These are phyloP conservation scores for Tylopilus sp. DNA, from an alignment of 768 basidiomycete genomes.

Conservation along the genomic window DNA sequence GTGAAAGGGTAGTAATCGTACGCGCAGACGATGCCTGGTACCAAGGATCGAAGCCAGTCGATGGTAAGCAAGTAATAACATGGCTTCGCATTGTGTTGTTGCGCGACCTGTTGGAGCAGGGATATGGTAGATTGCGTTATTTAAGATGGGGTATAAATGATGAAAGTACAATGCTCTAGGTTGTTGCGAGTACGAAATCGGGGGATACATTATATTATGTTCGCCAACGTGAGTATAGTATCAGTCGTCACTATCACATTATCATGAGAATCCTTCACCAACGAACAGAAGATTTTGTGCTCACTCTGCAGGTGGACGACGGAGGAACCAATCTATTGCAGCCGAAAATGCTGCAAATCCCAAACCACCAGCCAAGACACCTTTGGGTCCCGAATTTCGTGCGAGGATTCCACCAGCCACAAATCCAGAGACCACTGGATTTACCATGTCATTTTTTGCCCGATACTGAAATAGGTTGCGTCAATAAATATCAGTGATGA, in stretches of 20 bases:
- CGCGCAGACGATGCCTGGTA: too few relatives aligned
- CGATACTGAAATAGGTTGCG: slow-evolving; percentile 62
- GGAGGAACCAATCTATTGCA: slow-evolving; percentile 79
- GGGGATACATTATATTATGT: slow-evolving; percentile 18
- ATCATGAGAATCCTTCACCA: slow-evolving; percentile 6
- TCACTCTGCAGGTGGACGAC: slow-evolving; percentile 78
- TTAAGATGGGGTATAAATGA: slow-evolving; percentile 11
- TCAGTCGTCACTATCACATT: slow-evolving; percentile 38
- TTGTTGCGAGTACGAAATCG: slow-evolving; percentile 4
- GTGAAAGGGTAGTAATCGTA: too few relatives aligned
- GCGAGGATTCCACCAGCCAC: slow-evolving; percentile 87
- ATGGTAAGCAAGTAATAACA: too few relatives aligned
- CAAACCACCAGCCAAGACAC: slow-evolving; percentile 81
- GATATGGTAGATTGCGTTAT: too few relatives aligned
- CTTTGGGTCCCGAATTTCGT: slow-evolving; percentile 81
- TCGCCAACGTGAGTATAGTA: not conserved
- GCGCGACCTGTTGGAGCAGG: too few relatives aligned
- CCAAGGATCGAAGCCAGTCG: too few relatives aligned
- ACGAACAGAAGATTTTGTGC: slow-evolving; percentile 22
- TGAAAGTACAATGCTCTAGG: slow-evolving; percentile 18
- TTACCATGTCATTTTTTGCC: slow-evolving; percentile 92
- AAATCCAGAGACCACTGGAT: slow-evolving; percentile 85
- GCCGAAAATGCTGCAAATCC: slow-evolving; percentile 94
- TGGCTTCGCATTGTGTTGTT: too few relatives aligned
- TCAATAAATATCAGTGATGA: not conserved